Percentiles rank a stretch among this genome's conserved stretches.
Evolutionary conservation across 768 basidiomycete genomes (phyloP).

Genomic region (Chlorophyllum brunneum): DNA sequence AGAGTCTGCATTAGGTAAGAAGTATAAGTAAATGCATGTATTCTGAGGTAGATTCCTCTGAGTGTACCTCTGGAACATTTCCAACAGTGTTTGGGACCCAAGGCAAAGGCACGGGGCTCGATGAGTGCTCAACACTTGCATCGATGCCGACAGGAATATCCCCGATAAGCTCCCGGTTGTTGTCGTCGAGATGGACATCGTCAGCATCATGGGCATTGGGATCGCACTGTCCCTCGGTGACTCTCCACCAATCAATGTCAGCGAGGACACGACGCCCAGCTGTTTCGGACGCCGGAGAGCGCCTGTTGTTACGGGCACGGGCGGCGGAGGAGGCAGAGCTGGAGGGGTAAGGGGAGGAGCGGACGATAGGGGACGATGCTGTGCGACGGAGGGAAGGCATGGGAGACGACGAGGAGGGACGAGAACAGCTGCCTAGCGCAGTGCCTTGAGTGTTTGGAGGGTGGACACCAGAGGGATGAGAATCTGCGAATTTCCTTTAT

Average conservation of each 20-base stretch:
- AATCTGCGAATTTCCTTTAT: conserved; percentile 31
- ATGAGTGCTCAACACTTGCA: conserved; percentile 35
- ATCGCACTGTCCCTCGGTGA: conserved; percentile 66
- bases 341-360: conserved; percentile 63
- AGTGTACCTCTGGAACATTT: conserved; percentile 5
- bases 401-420: conserved; percentile 11
- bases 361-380: conserved; percentile 63
- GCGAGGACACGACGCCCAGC: conserved; percentile 67
- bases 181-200: conserved; percentile 34
- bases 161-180: conserved; percentile 24
- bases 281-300: conserved; percentile 68
- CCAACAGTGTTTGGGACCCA: conserved; percentile 17
- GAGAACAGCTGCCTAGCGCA: conserved; percentile 49
- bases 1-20: conserved; percentile 22
- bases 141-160: conserved; percentile 31
- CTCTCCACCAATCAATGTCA: conserved; percentile 88
- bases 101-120: conserved; percentile 27
- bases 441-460: conserved; percentile 32
- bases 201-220: conserved; percentile 40
- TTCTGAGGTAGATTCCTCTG: background rate
- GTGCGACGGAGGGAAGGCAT: conserved; percentile 83
- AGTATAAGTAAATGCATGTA: conserved; percentile 16
- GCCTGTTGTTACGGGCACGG: conserved; percentile 46
- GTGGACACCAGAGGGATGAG: conserved; percentile 33
- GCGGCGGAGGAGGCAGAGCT: conserved; percentile 30